Conservation (phyloP, 78 protist species). For the Salpingoeca rosetta region DNA sequence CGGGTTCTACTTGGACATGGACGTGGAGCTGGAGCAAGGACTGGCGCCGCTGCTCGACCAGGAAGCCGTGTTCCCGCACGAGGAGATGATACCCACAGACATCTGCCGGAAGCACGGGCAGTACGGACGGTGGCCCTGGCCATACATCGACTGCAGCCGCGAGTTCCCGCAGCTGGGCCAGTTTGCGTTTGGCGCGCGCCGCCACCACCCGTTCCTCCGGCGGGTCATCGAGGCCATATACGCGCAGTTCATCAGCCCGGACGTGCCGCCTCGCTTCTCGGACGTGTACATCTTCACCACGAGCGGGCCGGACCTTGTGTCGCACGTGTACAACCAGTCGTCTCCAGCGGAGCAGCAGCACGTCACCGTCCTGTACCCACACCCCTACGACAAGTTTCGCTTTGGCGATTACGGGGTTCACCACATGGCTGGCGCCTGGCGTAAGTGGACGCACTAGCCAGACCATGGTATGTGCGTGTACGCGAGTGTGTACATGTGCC, state of each 20-base stretch:
- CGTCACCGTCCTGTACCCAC: neutral
- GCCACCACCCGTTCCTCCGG: neutral
- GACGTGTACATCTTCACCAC: neutral
- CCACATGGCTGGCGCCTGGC: neutral
- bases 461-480: too few relatives aligned
- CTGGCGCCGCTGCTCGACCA: neutral
- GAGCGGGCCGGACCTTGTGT: neutral
- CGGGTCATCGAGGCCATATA: neutral
- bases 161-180: neutral
- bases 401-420: neutral
- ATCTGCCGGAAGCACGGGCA: neutral
- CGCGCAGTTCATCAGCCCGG: too few relatives aligned
- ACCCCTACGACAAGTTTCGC: neutral
- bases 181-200: neutral
- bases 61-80: neutral
- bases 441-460: too few relatives aligned
- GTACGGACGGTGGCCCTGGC: neutral
- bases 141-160: neutral
- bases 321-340: neutral
- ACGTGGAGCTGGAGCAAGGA: neutral
- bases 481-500: too few relatives aligned
- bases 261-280: too few relatives aligned
- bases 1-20: neutral
- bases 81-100: neutral
- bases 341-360: neutral